phyloP scores from a whole-genome alignment of 163 green algal genomes.

The Volvox carteri region DNA sequence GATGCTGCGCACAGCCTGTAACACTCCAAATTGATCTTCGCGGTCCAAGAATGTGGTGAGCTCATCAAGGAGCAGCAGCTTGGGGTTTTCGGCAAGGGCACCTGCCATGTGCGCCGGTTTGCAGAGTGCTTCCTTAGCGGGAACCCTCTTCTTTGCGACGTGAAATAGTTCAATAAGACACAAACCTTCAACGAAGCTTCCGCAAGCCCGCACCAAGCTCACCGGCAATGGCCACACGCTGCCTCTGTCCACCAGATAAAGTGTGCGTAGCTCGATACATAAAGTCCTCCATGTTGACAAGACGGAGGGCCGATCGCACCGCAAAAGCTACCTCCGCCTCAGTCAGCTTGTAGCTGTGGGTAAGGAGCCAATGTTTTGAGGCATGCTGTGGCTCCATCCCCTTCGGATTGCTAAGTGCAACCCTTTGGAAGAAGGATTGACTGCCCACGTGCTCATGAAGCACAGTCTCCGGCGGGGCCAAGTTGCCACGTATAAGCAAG shows the following conservation, averaged over 20 bases:
- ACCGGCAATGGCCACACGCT: constrained; percentile 97
- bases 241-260: constrained; percentile 96
- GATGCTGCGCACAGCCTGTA: constrained; percentile 85
- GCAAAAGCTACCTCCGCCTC: constrained; percentile 72
- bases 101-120: constrained; percentile 56
- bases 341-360: constrained; percentile 75
- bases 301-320: constrained; percentile 80
- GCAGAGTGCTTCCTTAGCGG: too few species aligned
- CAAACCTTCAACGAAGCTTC: background rate
- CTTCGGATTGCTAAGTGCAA: too few species aligned
- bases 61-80: constrained; percentile 97
- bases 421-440: too few species aligned
- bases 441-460: too few species aligned
- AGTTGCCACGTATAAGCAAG: too few species aligned
- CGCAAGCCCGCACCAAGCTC: constrained; percentile 1
- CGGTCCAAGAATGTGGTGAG: constrained; percentile 98
- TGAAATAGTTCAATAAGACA: too few species aligned
- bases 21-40: constrained; percentile 90
- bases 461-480: too few species aligned
- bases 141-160: too few species aligned
- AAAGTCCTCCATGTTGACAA: constrained; percentile 89
- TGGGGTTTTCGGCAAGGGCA: constrained; percentile 76
- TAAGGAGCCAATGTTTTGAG: background rate
- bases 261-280: constrained; percentile 85
- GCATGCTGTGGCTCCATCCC: too few species aligned